Evolutionary conservation across 805 yeast species (phyloP), one percentile per base, ranked within the genome.

Genomic region (Jamesozyma gamospora): DNA sequence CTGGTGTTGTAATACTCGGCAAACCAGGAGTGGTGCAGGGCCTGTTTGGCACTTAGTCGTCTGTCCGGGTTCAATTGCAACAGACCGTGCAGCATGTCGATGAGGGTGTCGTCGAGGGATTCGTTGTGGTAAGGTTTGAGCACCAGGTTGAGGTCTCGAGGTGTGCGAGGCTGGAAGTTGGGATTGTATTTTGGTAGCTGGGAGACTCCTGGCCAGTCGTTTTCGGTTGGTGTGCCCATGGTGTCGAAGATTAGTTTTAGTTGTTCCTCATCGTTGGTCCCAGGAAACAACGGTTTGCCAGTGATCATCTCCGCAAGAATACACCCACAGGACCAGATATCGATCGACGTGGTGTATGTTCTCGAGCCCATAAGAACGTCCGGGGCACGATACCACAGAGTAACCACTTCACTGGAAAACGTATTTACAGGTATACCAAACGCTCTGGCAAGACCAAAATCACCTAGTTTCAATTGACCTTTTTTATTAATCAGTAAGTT

Each of bases 301-400:
- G 87, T 85, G 42, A 88, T 86, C 97, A 92, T 88, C 60, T 92
- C 98, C 6, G 96, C 98, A 61, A 92, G 83, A 35, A 92, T 92
- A 58, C 96, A 88, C 13, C 98, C 98, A 45, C 90, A 83, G 10
- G 96, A 85, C 98, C 98, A 92, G 82, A 92, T 87, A 61, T 92
- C 98, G 38, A 92, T 96, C 15, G 97, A 96, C 0, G 97, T 92
- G 28, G 96, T 85, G 62, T 92, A 92, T 55, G 92, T 96, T 50
- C 94, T 84, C 3, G 96, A 96, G 12, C 98, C 98, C 48, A 92
- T 73, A 44, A 92, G 67, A 41, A 92, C 85, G 64, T 92, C 98
- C 3, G 98, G 98, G 0, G 96, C 86, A 49, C 98, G 72, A 62
- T 92, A 92, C 98, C 98, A 92, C 50, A 92, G 67, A 0, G 98